A percentile compares a stretch with the other conserved stretches of the same genome.
These are phyloP conservation scores for Coix lacrymajobi DNA, from an alignment of 176 grass and related monocot genomes.

Conservation along the genomic window DNA sequence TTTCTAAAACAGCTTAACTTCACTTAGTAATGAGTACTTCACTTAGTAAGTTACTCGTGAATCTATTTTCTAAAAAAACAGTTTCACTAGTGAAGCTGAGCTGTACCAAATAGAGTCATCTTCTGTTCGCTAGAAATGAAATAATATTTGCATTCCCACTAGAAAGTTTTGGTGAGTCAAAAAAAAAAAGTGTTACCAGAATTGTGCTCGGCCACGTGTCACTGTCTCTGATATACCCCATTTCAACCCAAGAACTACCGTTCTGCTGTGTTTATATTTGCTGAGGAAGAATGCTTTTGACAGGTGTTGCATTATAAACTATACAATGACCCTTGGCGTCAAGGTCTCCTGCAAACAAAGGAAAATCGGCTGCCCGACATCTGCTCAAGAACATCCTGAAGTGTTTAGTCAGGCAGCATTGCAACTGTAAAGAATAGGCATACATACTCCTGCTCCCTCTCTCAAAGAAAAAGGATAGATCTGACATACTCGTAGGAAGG, in stretches of 20 bases:
- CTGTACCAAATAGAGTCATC: no score
- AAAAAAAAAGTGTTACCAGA: not conserved
- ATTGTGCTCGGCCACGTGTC: not conserved
- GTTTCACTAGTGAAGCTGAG: no score
- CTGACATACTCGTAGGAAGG: not conserved
- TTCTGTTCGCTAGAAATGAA: not conserved
- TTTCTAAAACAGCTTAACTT: no score
- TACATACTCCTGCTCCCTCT: not conserved
- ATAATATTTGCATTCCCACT: not conserved
- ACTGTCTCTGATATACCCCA: not conserved
- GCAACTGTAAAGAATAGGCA: not conserved
- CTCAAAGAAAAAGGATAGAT: not conserved
- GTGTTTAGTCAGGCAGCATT: not conserved
- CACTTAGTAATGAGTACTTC: no score
- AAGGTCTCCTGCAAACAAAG: conserved; percentile 31
- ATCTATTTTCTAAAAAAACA: no score
- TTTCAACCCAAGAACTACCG: not conserved
- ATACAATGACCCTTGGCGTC: conserved; percentile 93
- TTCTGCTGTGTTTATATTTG: not conserved
- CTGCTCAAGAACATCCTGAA: conserved; percentile 51
- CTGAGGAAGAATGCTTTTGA: conserved; percentile 24
- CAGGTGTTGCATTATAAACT: conserved; percentile 93
- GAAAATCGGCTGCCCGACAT: conserved; percentile 55
- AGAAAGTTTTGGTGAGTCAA: not conserved
- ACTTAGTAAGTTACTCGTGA: no score